Conservation (phyloP, 2,329 filamentous ascomycete genomes). For the Diaporthe velutina region DNA sequence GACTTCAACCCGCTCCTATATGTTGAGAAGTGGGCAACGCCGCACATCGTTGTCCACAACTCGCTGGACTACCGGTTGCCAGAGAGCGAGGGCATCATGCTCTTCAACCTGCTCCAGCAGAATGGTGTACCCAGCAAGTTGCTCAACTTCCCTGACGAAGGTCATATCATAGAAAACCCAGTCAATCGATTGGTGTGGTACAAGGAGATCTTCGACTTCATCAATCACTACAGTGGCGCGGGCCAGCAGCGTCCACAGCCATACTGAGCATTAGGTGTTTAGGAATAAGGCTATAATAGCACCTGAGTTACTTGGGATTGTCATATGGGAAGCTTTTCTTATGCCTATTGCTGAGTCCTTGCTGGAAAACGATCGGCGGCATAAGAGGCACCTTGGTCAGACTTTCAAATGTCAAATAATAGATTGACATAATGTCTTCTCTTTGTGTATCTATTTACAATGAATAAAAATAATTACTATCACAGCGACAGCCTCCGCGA, state of each 20-base stretch:
- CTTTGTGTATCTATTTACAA: background rate
- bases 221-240: constrained; percentile 71
- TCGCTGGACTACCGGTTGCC: constrained; percentile 91
- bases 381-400: background rate
- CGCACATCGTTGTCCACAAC: constrained; percentile 75
- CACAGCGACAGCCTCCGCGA: background rate
- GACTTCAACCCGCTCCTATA: constrained; percentile 15
- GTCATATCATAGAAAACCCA: constrained; percentile 79
- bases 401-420: background rate
- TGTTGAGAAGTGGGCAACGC: constrained; percentile 1
- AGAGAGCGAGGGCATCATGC: constrained; percentile 84
- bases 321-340: too few species aligned
- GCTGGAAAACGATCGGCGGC: background rate
- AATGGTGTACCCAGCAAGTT: constrained; percentile 82
- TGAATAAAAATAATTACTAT: background rate
- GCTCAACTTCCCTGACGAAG: constrained; percentile 83
- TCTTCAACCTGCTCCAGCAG: constrained; percentile 88
- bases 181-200: constrained; percentile 96
- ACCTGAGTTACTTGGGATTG: too few species aligned
- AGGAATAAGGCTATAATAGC: background rate
- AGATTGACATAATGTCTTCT: background rate
- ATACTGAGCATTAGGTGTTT: background rate
- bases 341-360: too few species aligned
- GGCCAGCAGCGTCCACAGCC: background rate
- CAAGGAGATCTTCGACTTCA: constrained; percentile 84